Evolutionary conservation across 768 basidiomycete genomes (phyloP).

Genomic region (Zangia roseola): DNA sequence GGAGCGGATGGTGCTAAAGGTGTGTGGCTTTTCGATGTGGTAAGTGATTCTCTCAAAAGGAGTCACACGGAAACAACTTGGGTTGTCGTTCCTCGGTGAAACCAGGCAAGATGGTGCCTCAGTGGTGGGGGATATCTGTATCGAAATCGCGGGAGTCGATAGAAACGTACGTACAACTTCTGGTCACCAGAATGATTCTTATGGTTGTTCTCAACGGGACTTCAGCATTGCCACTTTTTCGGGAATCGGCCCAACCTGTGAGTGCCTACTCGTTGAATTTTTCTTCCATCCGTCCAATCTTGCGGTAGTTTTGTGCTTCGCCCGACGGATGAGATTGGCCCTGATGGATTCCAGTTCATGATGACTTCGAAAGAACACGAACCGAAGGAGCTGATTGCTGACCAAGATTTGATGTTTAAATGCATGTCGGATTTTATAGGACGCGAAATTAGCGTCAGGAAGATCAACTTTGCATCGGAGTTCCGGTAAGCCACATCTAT

Average conservation of each 20-base stretch:
- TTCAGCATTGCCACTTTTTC: too few relatives aligned
- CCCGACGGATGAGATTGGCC: slow-evolving; percentile 2
- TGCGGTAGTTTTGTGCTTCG: neutral
- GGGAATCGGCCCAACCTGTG: slow-evolving; percentile 11
- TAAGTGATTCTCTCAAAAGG: too few relatives aligned
- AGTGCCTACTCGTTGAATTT: neutral
- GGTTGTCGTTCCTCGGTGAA: slow-evolving; percentile 42
- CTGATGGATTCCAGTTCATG: slow-evolving; percentile 15
- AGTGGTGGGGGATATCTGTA: slow-evolving; percentile 39
- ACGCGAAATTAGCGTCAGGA: slow-evolving; percentile 28
- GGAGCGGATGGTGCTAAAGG: slow-evolving; percentile 43
- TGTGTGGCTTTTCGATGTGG: slow-evolving; percentile 2
- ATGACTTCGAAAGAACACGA: slow-evolving; percentile 3
- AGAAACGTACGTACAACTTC: slow-evolving; percentile 25
- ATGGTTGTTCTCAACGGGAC: too few relatives aligned
- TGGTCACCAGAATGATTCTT: too few relatives aligned
- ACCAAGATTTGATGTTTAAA: slow-evolving; percentile 26
- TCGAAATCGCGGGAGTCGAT: slow-evolving; percentile 30
- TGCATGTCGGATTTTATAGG: slow-evolving; percentile 27
- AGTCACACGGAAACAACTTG: slow-evolving; percentile 39
- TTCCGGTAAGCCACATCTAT: slow-evolving; percentile 22
- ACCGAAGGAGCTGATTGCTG: slow-evolving; percentile 5
- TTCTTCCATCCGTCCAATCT: neutral
- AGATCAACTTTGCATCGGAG: slow-evolving; percentile 23
- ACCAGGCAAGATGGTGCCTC: slow-evolving; percentile 28